A percentile compares a stretch with the other conserved stretches of the same genome.
phyloP scores from a whole-genome alignment of 495 filamentous ascomycete species.

The Penicilliopsis zonata region DNA sequence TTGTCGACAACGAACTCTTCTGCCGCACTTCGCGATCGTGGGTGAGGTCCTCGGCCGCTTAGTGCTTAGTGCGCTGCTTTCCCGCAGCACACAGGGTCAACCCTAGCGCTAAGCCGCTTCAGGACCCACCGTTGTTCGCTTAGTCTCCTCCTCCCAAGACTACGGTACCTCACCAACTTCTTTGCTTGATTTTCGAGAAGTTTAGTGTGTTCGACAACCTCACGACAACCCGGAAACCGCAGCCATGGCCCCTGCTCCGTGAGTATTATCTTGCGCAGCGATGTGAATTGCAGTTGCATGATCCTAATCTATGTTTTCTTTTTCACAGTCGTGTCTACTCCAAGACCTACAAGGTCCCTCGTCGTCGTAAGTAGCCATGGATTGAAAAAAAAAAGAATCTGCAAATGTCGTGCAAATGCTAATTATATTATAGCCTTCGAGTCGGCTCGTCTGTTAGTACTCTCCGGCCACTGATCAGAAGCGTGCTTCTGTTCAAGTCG shows the following conservation, averaged over 20 bases:
- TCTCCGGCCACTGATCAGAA: slow-evolving; percentile 92
- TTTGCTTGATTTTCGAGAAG: slow-evolving; percentile 13
- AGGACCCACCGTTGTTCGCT: slow-evolving; percentile 15
- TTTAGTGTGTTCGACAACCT: slow-evolving; percentile 17
- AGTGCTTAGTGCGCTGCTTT: slow-evolving; percentile 20
- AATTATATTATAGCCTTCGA: slow-evolving; percentile 60
- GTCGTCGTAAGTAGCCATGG: slow-evolving; percentile 40
- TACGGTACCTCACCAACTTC: slow-evolving; percentile 12
- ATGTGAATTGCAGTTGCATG: slow-evolving; percentile 5
- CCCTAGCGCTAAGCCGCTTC: slow-evolving; percentile 11
- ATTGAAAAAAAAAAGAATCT: neutral
- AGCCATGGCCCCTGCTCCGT: slow-evolving; percentile 44
- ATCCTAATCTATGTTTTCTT: slow-evolving; percentile 18
- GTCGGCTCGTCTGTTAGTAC: slow-evolving; percentile 97
- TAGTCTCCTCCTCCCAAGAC: slow-evolving; percentile 8
- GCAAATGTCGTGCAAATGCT: slow-evolving; percentile 10
- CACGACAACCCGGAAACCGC: slow-evolving; percentile 27
- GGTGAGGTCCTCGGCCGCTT: slow-evolving; percentile 13
- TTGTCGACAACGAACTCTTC: slow-evolving; percentile 28
- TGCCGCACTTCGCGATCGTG: slow-evolving; percentile 14
- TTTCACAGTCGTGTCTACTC: slow-evolving; percentile 56
- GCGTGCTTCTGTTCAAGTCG: slow-evolving; percentile 97
- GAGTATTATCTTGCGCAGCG: slow-evolving; percentile 18
- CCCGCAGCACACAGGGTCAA: slow-evolving; percentile 7
- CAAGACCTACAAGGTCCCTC: slow-evolving; percentile 97